Base-by-base conservation (phyloP, 306 rosid species). In the Glycine latifolia region DNA sequence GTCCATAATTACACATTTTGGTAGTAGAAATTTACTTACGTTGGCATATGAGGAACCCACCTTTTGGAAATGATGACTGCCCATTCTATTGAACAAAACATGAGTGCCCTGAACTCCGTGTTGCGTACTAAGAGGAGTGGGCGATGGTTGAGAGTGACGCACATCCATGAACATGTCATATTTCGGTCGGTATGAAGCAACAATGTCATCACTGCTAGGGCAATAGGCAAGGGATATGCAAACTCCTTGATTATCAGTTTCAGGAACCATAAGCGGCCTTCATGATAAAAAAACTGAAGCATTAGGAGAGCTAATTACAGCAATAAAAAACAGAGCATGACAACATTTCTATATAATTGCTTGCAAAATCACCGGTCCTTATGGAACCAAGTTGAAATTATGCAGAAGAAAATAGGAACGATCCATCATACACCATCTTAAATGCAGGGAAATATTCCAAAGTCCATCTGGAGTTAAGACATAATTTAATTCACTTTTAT, bases 191-290 rank as follows among this genome's bases (percentile, higher is more conserved):
- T 90, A 93, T 3, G 98, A 89, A 81, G 83, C 94, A 80, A 91
- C 96, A 73, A 90, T 71, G 80, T 93, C 96, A 62, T 87, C 92
- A 54, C 86, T 87, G 69, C 87, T 90, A n/a, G 91, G 85, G 84
- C 92, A 89, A 82, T 86, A 88, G 35, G 97, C 94, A 78, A 93
- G 90, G 44, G 97, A 95, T 80, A 92, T 95, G 79, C 99, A 95
- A 79, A 95, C 90, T 76, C 97, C 98, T 86, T 88, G 93, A 75
- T 87, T 84, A 46, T 83, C 86, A 1, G 92, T 87, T 82, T 84
- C 94, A 53, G 93, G 94, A 85, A 93, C 80, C 79, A 93, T 56
- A 79, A 74, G 83, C 2, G 97, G 97, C 96, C 99, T 95, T 65
- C 89, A 89, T 16, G 17, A 66, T 50, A 65, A 63, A 75, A 70